Evolutionary conservation across 176 grass and related monocot species (phyloP), one percentile per base, ranked within the genome.

Genomic region (Metroxylon sagu): DNA sequence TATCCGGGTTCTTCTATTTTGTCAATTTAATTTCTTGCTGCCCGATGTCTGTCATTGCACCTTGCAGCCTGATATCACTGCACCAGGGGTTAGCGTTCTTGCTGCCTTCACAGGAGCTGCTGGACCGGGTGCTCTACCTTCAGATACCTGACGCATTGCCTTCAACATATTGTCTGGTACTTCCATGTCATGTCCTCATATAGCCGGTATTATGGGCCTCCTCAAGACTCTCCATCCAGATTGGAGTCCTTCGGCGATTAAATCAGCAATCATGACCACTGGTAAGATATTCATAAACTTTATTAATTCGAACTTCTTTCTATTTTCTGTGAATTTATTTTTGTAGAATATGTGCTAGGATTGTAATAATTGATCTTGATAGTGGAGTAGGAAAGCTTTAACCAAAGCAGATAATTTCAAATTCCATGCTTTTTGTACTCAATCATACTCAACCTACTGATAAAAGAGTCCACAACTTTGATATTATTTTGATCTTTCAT

Each of bases 101-200:
- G 85, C 89, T 4, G 68, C 89, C 29, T 95, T 61, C 56, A 67
- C 31, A 19, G 70, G 61, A 55, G 57, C 54, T 15, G 18, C 25
- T 25, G 5, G 68, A 17, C 85, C 85, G 0, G 54, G 78, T 0
- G 53, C 10, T 14, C 23, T 3, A 0, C 31, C 43, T 6, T 82
- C 53, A 5, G 85, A 95, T 64, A 23, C 10, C 65, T 71, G 82
- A 1, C 78, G 85, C 4, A 78, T 83, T 7, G 16, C 64, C 30
- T 95, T 79, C 75, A 80, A 77, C 27, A 1, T 50, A 3, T 15
- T 29, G 0, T 85, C 85, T n/a, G 82, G 85, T 52, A 95, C 89
- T 4, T 95, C 89, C 49, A 95, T 95, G 89, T 77, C 89, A 25
- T 89, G 85, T 73, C 89, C 82, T 35, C 89, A 89, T 53, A 75